phyloP scores from a whole-genome alignment of 2,329 filamentous ascomycete genomes.

The Teratosphaeria gauchensis region DNA sequence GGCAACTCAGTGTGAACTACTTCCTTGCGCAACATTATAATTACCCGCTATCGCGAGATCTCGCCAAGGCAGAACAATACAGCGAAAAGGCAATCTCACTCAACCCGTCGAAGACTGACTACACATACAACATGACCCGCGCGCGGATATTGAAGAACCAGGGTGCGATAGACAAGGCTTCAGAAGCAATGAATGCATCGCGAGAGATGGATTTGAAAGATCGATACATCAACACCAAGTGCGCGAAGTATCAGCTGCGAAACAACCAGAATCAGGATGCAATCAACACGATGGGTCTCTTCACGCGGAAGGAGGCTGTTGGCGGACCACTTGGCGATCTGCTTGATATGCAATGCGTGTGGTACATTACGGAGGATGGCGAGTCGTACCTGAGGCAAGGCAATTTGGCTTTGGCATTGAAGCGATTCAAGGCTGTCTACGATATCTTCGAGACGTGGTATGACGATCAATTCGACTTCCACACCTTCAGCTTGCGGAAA shows the following conservation, averaged over 20 bases:
- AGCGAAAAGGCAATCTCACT: conserved; percentile 76
- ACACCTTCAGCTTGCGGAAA: conserved; percentile 93
- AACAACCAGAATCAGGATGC: conserved; percentile 85
- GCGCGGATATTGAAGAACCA: conserved; percentile 89
- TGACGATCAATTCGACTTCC: conserved; percentile 98
- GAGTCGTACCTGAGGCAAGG: conserved; percentile 76
- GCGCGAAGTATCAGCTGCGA: conserved; percentile 89
- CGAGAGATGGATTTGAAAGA: conserved; percentile 79
- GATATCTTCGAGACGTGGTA: conserved; percentile 97
- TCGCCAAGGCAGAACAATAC: conserved; percentile 69
- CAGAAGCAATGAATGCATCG: conserved; percentile 80
- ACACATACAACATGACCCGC: conserved; percentile 88
- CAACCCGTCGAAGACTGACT: conserved; percentile 74
- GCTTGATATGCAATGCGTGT: conserved; percentile 96
- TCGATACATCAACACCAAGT: conserved; percentile 96
- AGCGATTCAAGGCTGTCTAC: conserved; percentile 79
- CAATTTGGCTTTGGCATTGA: conserved; percentile 76
- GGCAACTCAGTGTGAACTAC: conserved; percentile 73
- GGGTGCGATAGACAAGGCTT: conserved; percentile 68
- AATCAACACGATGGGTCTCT: conserved; percentile 80
- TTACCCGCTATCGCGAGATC: conserved; percentile 76
- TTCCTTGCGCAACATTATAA: conserved; percentile 97
- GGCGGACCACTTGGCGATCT: conserved; percentile 85
- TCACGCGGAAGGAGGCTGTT: conserved; percentile 81
- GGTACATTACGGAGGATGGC: conserved; percentile 92